phyloP scores from a whole-genome alignment of 331 rosid genomes.

The Rhamnella rubrinervis region DNA sequence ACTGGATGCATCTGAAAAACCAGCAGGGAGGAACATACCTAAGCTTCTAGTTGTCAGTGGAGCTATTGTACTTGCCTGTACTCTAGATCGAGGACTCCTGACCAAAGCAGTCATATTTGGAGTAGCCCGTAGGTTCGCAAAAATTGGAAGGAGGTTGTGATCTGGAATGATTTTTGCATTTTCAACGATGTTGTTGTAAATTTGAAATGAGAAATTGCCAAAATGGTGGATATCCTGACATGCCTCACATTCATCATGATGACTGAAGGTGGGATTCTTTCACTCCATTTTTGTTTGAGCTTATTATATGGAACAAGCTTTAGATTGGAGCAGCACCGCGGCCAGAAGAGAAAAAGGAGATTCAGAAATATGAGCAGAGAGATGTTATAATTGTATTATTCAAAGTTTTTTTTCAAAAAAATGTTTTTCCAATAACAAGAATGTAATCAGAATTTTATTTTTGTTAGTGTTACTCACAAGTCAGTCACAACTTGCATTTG shows the following conservation, averaged over 20 bases:
- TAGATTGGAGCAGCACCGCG: slow-evolving; percentile 19
- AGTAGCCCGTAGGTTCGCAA: slow-evolving; percentile 82
- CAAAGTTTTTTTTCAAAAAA: slow-evolving; percentile 8
- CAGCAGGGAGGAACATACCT: slow-evolving; percentile 59
- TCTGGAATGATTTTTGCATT: slow-evolving; percentile 18
- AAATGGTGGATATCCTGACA: slow-evolving; percentile 26
- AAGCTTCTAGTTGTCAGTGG: slow-evolving; percentile 78
- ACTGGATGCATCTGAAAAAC: slow-evolving; percentile 45
- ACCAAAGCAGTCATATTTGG: slow-evolving; percentile 91
- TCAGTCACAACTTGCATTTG: no score
- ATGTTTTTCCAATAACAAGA: slow-evolving; percentile 33
- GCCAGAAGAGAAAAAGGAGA: slow-evolving; percentile 11
- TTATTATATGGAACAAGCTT: slow-evolving; percentile 27
- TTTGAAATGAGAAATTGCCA: slow-evolving; percentile 30
- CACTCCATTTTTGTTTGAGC: slow-evolving; percentile 31
- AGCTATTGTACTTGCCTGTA: slow-evolving; percentile 81
- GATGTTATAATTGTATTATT: slow-evolving; percentile 33
- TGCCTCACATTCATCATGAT: slow-evolving; percentile 21
- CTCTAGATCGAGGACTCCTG: slow-evolving; percentile 81
- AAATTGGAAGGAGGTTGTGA: slow-evolving; percentile 76
- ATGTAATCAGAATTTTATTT: slow-evolving; percentile 12
- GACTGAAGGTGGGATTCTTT: slow-evolving; percentile 34
- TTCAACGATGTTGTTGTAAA: slow-evolving; percentile 20
- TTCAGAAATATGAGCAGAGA: slow-evolving; percentile 14
- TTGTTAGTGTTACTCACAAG: background rate